A percentile compares a stretch with the other conserved stretches of the same genome.
Evolutionary conservation across 495 filamentous ascomycete genomes (phyloP).

Genomic region (Talaromyces adpressus): DNA sequence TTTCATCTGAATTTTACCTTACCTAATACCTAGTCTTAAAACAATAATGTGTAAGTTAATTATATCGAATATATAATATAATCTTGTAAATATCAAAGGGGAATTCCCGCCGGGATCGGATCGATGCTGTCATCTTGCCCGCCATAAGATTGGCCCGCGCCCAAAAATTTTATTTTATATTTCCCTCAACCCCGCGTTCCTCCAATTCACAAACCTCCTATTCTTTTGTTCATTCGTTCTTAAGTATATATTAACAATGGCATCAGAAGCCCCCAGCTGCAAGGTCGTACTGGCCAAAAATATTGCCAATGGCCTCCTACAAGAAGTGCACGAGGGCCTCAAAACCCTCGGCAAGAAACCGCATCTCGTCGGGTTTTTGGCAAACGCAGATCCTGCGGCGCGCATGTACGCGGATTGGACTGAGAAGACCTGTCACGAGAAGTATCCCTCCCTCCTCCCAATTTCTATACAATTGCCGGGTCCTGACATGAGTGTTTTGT

Average conservation of each 20-base stretch:
- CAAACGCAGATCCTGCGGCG: slow-evolving; percentile 85
- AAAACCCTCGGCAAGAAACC: slow-evolving; percentile 62
- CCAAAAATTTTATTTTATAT: slow-evolving; percentile 4
- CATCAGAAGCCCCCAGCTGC: slow-evolving; percentile 48
- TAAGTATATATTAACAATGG: slow-evolving; percentile 9
- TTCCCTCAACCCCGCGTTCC: not conserved
- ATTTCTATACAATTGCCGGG: not conserved
- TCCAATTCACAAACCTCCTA: not conserved
- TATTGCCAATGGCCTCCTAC: slow-evolving; percentile 71
- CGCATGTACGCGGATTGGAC: slow-evolving; percentile 94
- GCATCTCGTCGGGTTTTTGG: slow-evolving; percentile 81
- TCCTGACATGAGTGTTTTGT: not conserved
- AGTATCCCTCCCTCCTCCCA: slow-evolving; percentile 47
- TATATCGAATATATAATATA: no score
- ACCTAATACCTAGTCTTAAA: no score
- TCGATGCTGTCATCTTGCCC: not conserved
- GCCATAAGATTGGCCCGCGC: slow-evolving; percentile 7
- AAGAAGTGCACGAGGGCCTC: slow-evolving; percentile 68
- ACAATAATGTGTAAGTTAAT: no score
- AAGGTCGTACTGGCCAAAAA: slow-evolving; percentile 84
- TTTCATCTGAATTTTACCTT: not conserved
- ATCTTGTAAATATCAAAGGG: no score
- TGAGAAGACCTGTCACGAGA: slow-evolving; percentile 89
- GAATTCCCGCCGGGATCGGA: slow-evolving; percentile 3
- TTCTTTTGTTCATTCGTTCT: not conserved